Evolutionary conservation across 1,284 basidiomycete species (phyloP), one percentile per base, ranked within the genome.

Genomic region (Cystobasidiaceae sp.): DNA sequence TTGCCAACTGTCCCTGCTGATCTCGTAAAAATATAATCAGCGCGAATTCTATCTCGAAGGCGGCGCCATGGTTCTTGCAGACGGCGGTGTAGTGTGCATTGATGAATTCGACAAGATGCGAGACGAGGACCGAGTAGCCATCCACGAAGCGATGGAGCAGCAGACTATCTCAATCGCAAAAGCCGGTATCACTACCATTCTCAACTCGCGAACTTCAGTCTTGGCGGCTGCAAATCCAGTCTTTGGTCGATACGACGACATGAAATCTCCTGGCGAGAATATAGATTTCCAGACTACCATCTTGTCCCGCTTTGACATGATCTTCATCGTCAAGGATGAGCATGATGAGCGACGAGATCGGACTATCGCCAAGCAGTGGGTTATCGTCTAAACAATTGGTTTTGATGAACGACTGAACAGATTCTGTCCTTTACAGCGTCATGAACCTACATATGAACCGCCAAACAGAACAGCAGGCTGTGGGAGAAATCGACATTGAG

Each of bases 41-140:
- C 85, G 96, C 49, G 96, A 99, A 76, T 99, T 98, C 77, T 98
- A 94, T 78, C 84, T 99, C 8, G 96, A 99, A 81, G 96, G 96
- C 4, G 96, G 96, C 28, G 96, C 96, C 0, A 98, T 99, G 96
- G 96, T 99, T 8, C 84, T 99, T 30, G 96, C 96, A 0, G 96
- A 99, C 75, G 93, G 91, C 3, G 96, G 96, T 28, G 93, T 98
- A 15, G 96, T 98, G 21, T 98, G 96, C 76, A 99, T 99, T 74
- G 96, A 99, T 75, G 96, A 99, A 77, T 99, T 99, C 74, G 96
- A 98, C 81, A 99, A 99, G 82, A 99, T 98, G 96, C 83, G 94
- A 30, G 96, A 98, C 75, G 94, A 97, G 77, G 96, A 98, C 75
- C 86, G 96, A 67, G 96, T 98, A 1, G 96, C 96, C 0, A 98